Percentiles rank a stretch among this genome's conserved stretches.
Conservation (phyloP, 2,329 filamentous ascomycete species). For the Hypomyces perniciosus region DNA sequence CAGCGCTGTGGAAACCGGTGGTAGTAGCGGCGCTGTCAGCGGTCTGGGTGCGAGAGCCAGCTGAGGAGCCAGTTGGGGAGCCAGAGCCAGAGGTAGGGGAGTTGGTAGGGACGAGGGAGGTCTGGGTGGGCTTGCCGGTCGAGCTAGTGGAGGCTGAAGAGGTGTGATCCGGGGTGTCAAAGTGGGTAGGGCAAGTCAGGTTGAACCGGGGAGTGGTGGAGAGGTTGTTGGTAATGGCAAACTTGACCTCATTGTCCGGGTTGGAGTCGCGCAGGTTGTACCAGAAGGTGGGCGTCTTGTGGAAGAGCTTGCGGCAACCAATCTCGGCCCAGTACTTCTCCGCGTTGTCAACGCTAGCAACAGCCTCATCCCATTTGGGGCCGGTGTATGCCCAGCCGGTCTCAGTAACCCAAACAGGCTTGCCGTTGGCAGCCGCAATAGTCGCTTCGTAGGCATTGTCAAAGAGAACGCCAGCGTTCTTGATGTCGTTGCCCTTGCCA, state of each 20-base stretch:
- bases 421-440: constrained; percentile 40
- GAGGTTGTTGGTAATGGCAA: constrained; percentile 49
- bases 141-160: not conserved
- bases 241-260: constrained; percentile 53
- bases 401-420: constrained; percentile 58
- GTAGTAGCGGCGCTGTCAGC: constrained; percentile 1
- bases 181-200: constrained; percentile 45
- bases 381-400: constrained; percentile 60
- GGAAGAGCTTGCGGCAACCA: constrained; percentile 54
- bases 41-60: constrained; percentile 5
- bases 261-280: constrained; percentile 57
- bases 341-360: constrained; percentile 51
- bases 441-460: constrained; percentile 41
- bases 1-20: not conserved
- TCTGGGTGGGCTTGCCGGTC: constrained; percentile 4
- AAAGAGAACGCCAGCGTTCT: constrained; percentile 50
- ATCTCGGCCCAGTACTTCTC: constrained; percentile 58
- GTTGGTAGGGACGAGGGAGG: constrained; percentile 5
- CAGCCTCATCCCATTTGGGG: constrained; percentile 46
- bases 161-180: constrained; percentile 25
- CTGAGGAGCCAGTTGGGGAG: constrained; percentile 4
- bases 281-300: constrained; percentile 53
- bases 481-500: constrained; percentile 49
- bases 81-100: constrained; percentile 7
- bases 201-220: constrained; percentile 46